phyloP scores from a whole-genome alignment of 441 rosid genomes.

The Hura crepitans region DNA sequence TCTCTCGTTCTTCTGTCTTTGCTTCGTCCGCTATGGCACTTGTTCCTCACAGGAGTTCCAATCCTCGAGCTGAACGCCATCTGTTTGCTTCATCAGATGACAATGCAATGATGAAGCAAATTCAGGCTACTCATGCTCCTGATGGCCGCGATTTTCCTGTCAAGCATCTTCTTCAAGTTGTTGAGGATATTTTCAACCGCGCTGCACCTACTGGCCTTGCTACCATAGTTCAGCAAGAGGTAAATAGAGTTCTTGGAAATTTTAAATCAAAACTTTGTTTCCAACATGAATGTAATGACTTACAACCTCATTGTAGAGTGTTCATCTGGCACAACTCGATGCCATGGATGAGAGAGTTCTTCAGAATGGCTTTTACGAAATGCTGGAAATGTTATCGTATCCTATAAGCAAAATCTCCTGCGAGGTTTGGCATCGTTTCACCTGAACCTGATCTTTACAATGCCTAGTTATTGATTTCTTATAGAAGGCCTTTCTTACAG shows the following conservation, averaged over 20 bases:
- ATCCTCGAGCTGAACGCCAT: slow-evolving; percentile 27
- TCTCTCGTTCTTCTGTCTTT: slow-evolving; percentile 10
- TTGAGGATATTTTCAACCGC: slow-evolving; percentile 50
- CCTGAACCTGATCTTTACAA: neutral
- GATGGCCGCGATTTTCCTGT: slow-evolving; percentile 45
- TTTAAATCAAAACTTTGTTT: too few species aligned
- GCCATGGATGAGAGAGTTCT: slow-evolving; percentile 36
- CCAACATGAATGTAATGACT: neutral
- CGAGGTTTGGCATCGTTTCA: slow-evolving; percentile 37
- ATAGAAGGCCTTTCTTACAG: slow-evolving; percentile 28
- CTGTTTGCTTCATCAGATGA: slow-evolving; percentile 53
- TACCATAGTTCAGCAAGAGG: slow-evolving; percentile 17
- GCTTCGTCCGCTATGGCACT: slow-evolving; percentile 20
- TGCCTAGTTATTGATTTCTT: neutral
- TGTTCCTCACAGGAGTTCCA: slow-evolving; percentile 17
- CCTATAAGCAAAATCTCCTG: slow-evolving; percentile 48
- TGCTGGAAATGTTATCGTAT: slow-evolving; percentile 37
- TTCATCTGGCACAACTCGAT: slow-evolving; percentile 28
- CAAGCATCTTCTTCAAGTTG: slow-evolving; percentile 41
- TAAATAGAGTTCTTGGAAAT: neutral
- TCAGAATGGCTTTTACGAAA: slow-evolving; percentile 32
- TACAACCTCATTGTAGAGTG: slow-evolving; percentile 27
- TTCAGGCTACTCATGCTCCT: slow-evolving; percentile 54
- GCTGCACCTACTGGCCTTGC: slow-evolving; percentile 17
- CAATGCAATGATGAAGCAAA: slow-evolving; percentile 48